Evolutionary conservation across 257 asterid genomes (phyloP).

Genomic region (Linderniella brevidens): DNA sequence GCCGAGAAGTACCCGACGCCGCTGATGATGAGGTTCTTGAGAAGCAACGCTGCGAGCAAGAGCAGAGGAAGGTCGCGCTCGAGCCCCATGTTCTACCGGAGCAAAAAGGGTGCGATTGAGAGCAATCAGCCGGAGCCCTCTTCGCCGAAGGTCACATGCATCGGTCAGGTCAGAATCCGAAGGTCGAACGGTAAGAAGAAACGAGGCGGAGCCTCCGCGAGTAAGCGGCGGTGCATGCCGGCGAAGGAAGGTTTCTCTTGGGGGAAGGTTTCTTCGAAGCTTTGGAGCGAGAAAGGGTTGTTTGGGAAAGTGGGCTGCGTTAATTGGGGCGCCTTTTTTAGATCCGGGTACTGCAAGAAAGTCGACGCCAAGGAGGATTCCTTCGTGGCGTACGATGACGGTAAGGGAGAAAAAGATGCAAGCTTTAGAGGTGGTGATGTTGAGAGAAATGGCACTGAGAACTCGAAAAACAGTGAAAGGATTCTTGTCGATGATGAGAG

Average conservation of each 20-base stretch:
- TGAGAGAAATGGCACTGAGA: conserved; percentile 7
- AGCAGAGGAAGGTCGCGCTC: conserved; percentile 48
- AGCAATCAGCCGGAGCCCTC: conserved; percentile 47
- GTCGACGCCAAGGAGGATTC: conserved; percentile 26
- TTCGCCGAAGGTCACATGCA: conserved; percentile 72
- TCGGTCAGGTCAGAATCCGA: conserved; percentile 52
- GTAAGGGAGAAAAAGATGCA: conserved; percentile 5
- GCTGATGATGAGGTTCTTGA: conserved; percentile 37
- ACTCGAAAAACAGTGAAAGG: conserved; percentile 2
- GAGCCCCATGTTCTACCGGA: conserved; percentile 34
- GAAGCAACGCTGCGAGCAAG: conserved; percentile 29
- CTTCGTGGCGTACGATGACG: conserved; percentile 15
- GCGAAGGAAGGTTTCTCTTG: conserved; percentile 11
- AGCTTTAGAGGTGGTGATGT: conserved; percentile 7
- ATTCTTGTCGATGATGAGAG: conserved; percentile 11
- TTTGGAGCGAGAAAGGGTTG: conserved; percentile 10
- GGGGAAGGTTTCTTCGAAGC: conserved; percentile 8
- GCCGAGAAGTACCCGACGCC: conserved; percentile 43
- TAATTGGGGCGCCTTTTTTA: conserved; percentile 24
- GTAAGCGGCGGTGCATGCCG: conserved; percentile 24
- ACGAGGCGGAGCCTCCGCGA: conserved; percentile 1
- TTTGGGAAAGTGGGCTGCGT: conserved; percentile 11
- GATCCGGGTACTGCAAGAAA: conserved; percentile 33
- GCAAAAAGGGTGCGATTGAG: conserved; percentile 15
- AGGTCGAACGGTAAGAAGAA: conserved; percentile 16